Evolutionary conservation across 768 basidiomycete genomes (phyloP).

Genomic region (Leccinum olivaceopallidum): DNA sequence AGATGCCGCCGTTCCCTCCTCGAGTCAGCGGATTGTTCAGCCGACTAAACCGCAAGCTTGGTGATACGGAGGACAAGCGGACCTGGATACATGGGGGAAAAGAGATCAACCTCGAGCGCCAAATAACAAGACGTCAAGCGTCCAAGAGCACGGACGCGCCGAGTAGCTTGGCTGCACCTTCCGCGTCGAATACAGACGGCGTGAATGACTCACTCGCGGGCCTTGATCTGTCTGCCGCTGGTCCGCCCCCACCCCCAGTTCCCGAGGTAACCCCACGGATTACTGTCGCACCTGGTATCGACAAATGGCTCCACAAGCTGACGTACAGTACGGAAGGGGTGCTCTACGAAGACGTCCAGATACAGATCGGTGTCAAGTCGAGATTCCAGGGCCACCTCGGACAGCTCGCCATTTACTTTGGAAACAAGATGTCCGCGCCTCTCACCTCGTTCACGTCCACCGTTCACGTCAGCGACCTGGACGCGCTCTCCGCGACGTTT

Average conservation of each 20-base stretch:
- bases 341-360: conserved; percentile 92
- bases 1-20: conserved; percentile 98
- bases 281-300: conserved; percentile 68
- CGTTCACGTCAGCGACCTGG: conserved; percentile 68
- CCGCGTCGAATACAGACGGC: conserved; percentile 45
- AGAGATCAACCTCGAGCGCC: conserved; percentile 82
- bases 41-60: conserved; percentile 85
- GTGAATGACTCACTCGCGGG: conserved; percentile 78
- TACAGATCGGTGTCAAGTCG: conserved; percentile 96
- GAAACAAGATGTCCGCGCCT: conserved; percentile 91
- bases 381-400: conserved; percentile 95
- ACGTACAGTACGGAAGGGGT: conserved; percentile 82
- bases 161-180: conserved; percentile 38
- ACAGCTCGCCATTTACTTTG: conserved; percentile 91
- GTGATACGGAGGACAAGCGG: conserved; percentile 92
- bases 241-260: conserved; percentile 16
- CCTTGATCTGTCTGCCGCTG: conserved; percentile 60
- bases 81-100: conserved; percentile 95
- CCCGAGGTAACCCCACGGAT: conserved; percentile 48
- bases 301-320: conserved; percentile 88
- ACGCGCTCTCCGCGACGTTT: conserved; percentile 79
- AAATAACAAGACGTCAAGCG: conserved; percentile 55
- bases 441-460: conserved; percentile 89
- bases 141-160: conserved; percentile 35
- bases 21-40: conserved; percentile 88